Base-by-base conservation (phyloP, 2,329 filamentous ascomycete species). In the Colletotrichum sp. region DNA sequence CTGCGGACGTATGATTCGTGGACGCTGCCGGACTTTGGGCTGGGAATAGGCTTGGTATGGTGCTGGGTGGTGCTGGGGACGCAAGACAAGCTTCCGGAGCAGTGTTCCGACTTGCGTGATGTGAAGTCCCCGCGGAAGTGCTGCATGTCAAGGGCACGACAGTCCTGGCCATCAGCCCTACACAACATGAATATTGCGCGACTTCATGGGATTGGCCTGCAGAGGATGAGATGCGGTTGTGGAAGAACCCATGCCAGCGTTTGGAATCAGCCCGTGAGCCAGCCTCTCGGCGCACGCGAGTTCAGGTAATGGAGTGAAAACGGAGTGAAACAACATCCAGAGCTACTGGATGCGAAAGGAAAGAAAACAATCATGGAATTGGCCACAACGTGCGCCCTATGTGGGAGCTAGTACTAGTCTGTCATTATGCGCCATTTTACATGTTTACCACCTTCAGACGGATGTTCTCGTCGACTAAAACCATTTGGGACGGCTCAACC, bases 401-500 rank as follows among this genome's bases (percentile, higher is more conserved):
- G 3, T 12, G 5, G 5, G 12, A 48, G 43, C n/a, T 48, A 13
- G 3, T 48, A 7, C 1, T 12, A 12, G 10, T 4, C 43, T 48
- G 18, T 21, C n/a, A 21, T 48, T n/a, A 7, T 48, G 43, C 43
- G 43, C 43, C n/a, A 52, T 52, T 52, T 52, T 63, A 63, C n/a
- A 63, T n/a, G 7, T 38, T 4, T 21, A 18, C 34, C 34, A 63
- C 18, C 21, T 63, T 34, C 61, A 67, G 26, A 4, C 26, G 16
- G n/a, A 68, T 55, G 7, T 58, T 18, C 10, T 68, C 56, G 14
- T 75, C 69, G 2, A 71, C 70, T 3, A 73, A 14, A 7, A 75
- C 73, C 73, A 75, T 73, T 48, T 75, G 69, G 0, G 69, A 72
- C 12, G 69, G 63, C 43, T 73, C 56, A 26, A 75, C 16, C 18